A percentile compares a stretch with the other conserved stretches of the same genome.
phyloP scores from a whole-genome alignment of 1,284 basidiomycete species.

The Xerocomus amazonicus region DNA sequence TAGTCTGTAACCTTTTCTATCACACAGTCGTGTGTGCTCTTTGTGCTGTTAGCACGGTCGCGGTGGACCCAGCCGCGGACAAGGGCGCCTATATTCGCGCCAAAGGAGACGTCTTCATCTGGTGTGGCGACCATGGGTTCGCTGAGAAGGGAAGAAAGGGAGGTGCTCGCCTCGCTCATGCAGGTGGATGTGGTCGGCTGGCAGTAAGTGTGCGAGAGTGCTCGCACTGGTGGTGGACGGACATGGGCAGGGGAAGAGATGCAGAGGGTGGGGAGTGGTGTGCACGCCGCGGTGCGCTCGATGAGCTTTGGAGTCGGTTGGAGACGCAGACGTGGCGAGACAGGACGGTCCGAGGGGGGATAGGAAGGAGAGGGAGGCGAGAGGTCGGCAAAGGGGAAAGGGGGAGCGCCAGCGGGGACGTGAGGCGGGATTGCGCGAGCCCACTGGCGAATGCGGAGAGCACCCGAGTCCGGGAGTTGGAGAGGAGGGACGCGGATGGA shows the following conservation, averaged over 20 bases:
- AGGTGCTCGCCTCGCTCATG: slow-evolving; percentile 33
- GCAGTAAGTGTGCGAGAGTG: slow-evolving; percentile 18
- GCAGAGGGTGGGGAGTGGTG: slow-evolving; percentile 29
- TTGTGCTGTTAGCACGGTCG: slow-evolving; percentile 24
- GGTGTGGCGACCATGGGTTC: slow-evolving; percentile 32
- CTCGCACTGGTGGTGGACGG: slow-evolving; percentile 19
- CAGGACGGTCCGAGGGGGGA: slow-evolving; percentile 10
- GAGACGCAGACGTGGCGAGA: slow-evolving; percentile 19
- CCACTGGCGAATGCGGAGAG: slow-evolving; percentile 27
- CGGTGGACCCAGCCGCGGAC: slow-evolving; percentile 31
- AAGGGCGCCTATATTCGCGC: slow-evolving; percentile 28
- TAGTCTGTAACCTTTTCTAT: slow-evolving; percentile 33
- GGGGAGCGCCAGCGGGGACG: slow-evolving; percentile 31
- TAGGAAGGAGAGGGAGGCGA: not conserved
- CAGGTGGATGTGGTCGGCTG: slow-evolving; percentile 20
- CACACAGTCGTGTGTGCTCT: slow-evolving; percentile 17
- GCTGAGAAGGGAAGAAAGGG: slow-evolving; percentile 31
- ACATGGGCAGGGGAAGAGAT: slow-evolving; percentile 24
- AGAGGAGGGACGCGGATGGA: slow-evolving; percentile 3
- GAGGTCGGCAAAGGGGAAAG: slow-evolving; percentile 23
- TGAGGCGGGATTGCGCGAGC: slow-evolving; percentile 31
- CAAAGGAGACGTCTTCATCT: slow-evolving; percentile 30
- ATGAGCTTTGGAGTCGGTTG: slow-evolving; percentile 33
- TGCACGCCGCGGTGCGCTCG: slow-evolving; percentile 30
- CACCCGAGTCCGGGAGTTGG: slow-evolving; percentile 4